Base-by-base conservation (phyloP, 225 moss, liverwort and hornwort genomes). In the Pseudoscleropodium purum region DNA sequence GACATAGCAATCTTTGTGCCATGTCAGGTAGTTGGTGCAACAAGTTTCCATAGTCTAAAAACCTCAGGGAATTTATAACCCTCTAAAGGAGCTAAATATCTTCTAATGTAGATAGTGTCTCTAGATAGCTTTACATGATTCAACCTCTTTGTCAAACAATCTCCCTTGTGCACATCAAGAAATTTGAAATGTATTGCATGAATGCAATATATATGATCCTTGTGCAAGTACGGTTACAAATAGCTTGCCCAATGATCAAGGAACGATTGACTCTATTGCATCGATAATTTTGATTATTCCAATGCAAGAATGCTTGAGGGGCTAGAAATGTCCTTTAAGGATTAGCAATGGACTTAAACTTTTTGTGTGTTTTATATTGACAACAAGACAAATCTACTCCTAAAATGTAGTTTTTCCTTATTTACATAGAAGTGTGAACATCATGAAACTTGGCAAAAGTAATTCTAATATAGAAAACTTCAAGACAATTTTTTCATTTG, bases 271-370 rank as follows among this genome's bases (percentile, higher is more conserved):
- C n/a, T n/a, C 11, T 20, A 68, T 11, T 20, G 21, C 37, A 68
- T 21, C 11, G 1, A 68, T 23, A 68, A 68, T n/a, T 68, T 23
- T n/a, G 4, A 68, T n/a, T 68, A n/a, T 4, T 21, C 12, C 3
- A 68, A 12, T 0, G 1, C 0, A 21, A 0, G 6, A 37, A 11
- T 67, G 36, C 1, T 4, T 0, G 1, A 68, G 6, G 11, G 7
- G 11, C 0, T 37, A 0, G 12, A 68, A 69, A 13, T n/a, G 24
- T 24, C 13, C 13, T n/a, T 66, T 7, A 24, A 69, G 11, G 31
- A 11, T 41, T 72, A 74, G 30, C 0, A 37, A 15, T 37, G 7
- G 56, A 37, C 16, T 79, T n/a, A 11, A 26, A 17, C 2, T 16
- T 17, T 17, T n/a, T 16, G 8, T 37, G n/a, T 54, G 20, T 1